Evolutionary conservation across 495 filamentous ascomycete species (phyloP), one percentile per base, ranked within the genome.

Genomic region (Annulohypoxylon maeteangense): DNA sequence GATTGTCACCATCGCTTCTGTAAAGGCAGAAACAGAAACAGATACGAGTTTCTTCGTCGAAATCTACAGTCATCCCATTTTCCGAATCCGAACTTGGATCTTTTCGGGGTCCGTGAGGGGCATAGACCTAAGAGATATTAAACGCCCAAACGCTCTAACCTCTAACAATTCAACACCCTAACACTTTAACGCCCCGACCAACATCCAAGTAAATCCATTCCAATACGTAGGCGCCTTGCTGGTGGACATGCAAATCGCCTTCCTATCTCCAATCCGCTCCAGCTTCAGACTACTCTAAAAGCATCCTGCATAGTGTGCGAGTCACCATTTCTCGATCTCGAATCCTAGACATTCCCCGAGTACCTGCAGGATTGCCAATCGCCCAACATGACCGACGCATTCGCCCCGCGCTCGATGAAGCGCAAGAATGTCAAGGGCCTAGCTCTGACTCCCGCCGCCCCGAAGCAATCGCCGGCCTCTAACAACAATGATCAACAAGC

Each of bases 341-440:
- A 63, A 25, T 64, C 54, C 22, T 42, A 50, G 7, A 51, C 14
- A 57, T 62, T 62, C 22, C 59, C 50, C 53, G 11, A 47, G 38
- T 27, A 54, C 62, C 56, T 56, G 47, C 40, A 57, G 53, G 53
- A 25, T 53, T 55, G 62, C 40, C 40, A 44, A 44, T 44, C 65
- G 65, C 71, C 67, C 78, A 82, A 75, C 82, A 97, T 97, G 93
- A 85, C 91, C 70, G 94, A 96, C 80, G 80, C 84, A 74, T 96
- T 98, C 78, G 91, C 94, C 75, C 88, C 90, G 75, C 90, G 92
- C 82, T 94, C 96, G 54, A 88, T 99, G 87, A 97, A 97, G 88
- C 90, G 95, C 82, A 97, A 98, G 87, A 99, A 98, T 78, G 88
- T 94, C 79, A 98, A 97, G 80, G 95, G 94, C n/a, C 89, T 99